Evolutionary conservation across 1,284 basidiomycete species (phyloP).

Genomic region (Jaminaea rosea): DNA sequence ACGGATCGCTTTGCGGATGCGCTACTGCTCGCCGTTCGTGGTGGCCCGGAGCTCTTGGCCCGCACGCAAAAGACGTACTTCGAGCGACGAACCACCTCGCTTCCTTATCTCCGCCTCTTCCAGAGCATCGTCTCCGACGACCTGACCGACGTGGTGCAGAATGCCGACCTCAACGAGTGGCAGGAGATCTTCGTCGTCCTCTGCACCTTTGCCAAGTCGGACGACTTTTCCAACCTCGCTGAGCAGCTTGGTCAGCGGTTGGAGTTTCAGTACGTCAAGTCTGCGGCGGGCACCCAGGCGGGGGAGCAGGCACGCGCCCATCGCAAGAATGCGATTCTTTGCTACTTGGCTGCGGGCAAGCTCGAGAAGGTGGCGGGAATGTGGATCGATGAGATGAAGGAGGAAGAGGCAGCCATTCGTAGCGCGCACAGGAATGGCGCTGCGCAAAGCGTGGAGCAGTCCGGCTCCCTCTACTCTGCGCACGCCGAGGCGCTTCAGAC

Average conservation of each 20-base stretch:
- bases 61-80: slow-evolving; percentile 92
- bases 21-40: slow-evolving; percentile 81
- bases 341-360: slow-evolving; percentile 73
- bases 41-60: slow-evolving; percentile 77
- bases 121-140: slow-evolving; percentile 91
- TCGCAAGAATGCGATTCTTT: slow-evolving; percentile 82
- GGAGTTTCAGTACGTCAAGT: slow-evolving; percentile 67
- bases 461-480: slow-evolving; percentile 58
- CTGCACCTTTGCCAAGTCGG: slow-evolving; percentile 80
- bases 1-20: slow-evolving; percentile 88
- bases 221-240: slow-evolving; percentile 78
- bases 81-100: slow-evolving; percentile 63
- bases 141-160: slow-evolving; percentile 83
- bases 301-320: slow-evolving; percentile 50
- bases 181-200: slow-evolving; percentile 92
- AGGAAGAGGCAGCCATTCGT: slow-evolving; percentile 61
- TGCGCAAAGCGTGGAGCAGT: slow-evolving; percentile 10
- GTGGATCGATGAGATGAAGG: slow-evolving; percentile 82
- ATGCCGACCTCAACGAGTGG: slow-evolving; percentile 91
- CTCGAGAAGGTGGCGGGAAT: slow-evolving; percentile 82
- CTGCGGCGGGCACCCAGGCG: slow-evolving; percentile 37
- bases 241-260: slow-evolving; percentile 87
- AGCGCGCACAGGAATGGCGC: slow-evolving; percentile 8
- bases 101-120: slow-evolving; percentile 87
- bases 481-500: slow-evolving; percentile 83